These are phyloP conservation scores for Umbilicus rupestris DNA, from an alignment of 164 flowering plant species.

Conservation along the genomic window DNA sequence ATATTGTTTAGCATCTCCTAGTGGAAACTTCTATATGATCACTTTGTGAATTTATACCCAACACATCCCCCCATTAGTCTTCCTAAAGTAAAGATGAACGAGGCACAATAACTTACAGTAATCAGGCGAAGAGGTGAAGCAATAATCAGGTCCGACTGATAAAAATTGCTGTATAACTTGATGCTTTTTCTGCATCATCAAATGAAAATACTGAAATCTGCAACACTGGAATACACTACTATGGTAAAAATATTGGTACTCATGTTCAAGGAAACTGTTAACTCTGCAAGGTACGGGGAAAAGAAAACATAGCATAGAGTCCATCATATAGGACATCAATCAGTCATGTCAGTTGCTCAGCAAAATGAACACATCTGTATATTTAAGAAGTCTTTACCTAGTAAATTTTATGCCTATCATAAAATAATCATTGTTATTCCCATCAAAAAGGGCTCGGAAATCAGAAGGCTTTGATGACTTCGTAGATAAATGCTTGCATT, in stretches of 20 bases:
- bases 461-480: conserved; percentile 71
- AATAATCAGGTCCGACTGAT: conserved; percentile 31
- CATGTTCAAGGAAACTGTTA: no score
- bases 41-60: neutral
- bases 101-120: neutral
- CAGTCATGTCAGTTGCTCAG: no score
- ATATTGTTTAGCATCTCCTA: no score
- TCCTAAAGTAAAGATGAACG: neutral
- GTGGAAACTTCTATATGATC: no score
- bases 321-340: no score
- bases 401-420: conserved; percentile 84
- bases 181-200: conserved; percentile 47
- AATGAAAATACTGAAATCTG: neutral
- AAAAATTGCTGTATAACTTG: conserved; percentile 67
- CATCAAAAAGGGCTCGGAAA: conserved; percentile 59
- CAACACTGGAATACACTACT: neutral
- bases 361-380: neutral
- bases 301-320: no score
- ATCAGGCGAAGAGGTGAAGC: neutral
- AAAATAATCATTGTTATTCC: conserved; percentile 62
- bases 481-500: neutral
- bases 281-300: no score
- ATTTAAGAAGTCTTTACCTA: conserved; percentile 28
- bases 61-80: neutral
- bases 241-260: neutral